Evolutionary conservation across 106 monocot genomes (phyloP), one percentile per base, ranked within the genome.

Genomic region (Dioscorea dumetorum): DNA sequence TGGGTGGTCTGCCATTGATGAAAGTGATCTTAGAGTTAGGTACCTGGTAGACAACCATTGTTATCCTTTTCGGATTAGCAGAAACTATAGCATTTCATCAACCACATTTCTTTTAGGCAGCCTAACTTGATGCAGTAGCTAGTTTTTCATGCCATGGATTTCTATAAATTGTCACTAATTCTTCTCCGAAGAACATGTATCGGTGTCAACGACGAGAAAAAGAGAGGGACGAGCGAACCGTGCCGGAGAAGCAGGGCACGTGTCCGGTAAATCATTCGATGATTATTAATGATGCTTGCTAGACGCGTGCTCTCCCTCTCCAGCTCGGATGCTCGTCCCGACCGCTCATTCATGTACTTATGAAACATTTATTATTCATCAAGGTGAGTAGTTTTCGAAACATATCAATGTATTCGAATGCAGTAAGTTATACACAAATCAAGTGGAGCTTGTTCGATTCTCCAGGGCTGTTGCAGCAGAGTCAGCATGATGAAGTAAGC

Each of bases 401-500:
- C 41, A 41, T 41, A 3, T 41, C 41, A 41, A 3, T 41, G 41
- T 41, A 41, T 41, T 41, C 6, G 41, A 41, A 6, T 41, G 41
- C 41, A 41, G 41, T 3, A 3, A 8, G 41, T 0, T 41, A 41
- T 41, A 41, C 6, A 41, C 41, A 41, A 41, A 49, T 79, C 63
- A 73, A 57, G 24, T 33, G 22, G 56, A 71, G 72, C 24, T 63
- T 15, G 57, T 75, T 74, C 73, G 58, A 57, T 58, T 78, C 69
- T 81, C 81, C 20, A 88, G 77, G 1, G 83, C 85, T 35, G 74
- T 75, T 32, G 88, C 88, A 49, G 92, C 83, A n/a, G 81, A 76
- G 62, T 88, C 92, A 15, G 83, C 80, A 62, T 75, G 74, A 18
- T 70, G 74, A 49, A 93, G 85, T 52, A 93, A 76, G 70, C 91